phyloP scores from a whole-genome alignment of 2,329 filamentous ascomycete species.

The Xylaria arbuscula region DNA sequence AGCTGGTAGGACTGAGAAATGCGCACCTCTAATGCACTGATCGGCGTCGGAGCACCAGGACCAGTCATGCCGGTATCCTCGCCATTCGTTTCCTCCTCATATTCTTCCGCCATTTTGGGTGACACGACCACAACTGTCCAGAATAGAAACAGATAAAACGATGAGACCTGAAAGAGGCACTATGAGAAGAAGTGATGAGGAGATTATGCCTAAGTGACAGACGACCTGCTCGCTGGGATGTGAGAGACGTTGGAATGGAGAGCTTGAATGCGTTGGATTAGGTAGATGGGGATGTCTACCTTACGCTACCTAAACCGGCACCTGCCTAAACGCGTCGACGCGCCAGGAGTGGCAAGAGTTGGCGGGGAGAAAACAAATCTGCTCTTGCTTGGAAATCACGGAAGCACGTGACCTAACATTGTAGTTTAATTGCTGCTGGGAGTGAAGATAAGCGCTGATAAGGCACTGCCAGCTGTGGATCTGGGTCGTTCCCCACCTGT shows the following conservation, averaged over 20 bases:
- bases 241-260: conserved; percentile 3
- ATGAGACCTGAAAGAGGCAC: not conserved
- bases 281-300: not conserved
- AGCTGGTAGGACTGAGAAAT: conserved; percentile 4
- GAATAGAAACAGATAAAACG: not conserved
- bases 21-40: conserved; percentile 84
- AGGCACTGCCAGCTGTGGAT: not conserved
- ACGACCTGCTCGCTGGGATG: not conserved
- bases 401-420: conserved; percentile 44
- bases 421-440: conserved; percentile 12
- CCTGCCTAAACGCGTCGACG: conserved; percentile 41
- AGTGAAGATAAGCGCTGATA: not conserved
- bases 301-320: not conserved
- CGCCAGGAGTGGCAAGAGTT: conserved; percentile 39
- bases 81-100: conserved; percentile 72
- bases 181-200: not conserved
- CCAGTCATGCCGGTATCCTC: conserved; percentile 81
- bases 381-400: conserved; percentile 41
- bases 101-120: conserved; percentile 64
- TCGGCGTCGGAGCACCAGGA: conserved; percentile 92
- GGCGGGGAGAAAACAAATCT: conserved; percentile 42
- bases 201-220: not conserved
- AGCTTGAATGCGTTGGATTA: not conserved
- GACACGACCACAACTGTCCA: not conserved
- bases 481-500: conserved; percentile 21